These are phyloP conservation scores for Boechera retrofracta DNA, from an alignment of 345 rosid species.

Conservation along the genomic window DNA sequence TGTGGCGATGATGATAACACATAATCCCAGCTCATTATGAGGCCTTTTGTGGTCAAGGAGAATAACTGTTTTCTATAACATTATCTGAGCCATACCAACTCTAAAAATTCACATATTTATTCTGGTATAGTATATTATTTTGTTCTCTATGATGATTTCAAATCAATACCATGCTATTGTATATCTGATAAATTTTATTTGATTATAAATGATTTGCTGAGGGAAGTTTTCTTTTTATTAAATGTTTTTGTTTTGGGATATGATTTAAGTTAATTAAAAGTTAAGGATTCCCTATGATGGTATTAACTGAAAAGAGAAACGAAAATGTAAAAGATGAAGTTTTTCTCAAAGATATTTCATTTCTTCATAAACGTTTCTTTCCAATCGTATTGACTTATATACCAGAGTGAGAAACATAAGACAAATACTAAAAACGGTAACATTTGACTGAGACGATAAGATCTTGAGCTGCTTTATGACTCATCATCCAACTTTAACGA, in stretches of 20 bases:
- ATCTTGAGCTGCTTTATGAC: too few relatives aligned
- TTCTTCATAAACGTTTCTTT: too few relatives aligned
- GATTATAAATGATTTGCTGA: slow-evolving; percentile 41
- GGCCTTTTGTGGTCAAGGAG: slow-evolving; percentile 54
- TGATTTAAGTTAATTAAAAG: neutral
- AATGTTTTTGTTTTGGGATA: neutral
- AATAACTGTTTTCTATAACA: slow-evolving; percentile 45
- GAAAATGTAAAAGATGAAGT: too few relatives aligned
- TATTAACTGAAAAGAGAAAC: neutral
- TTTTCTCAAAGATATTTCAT: too few relatives aligned
- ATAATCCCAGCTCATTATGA: slow-evolving; percentile 68
- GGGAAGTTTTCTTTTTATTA: neutral
- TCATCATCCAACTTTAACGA: too few relatives aligned
- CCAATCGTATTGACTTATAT: too few relatives aligned
- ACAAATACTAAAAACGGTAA: too few relatives aligned
- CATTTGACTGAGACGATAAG: too few relatives aligned
- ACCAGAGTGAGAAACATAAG: too few relatives aligned
- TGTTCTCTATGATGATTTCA: slow-evolving; percentile 45
- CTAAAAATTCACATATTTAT: too few relatives aligned
- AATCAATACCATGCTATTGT: slow-evolving; percentile 46
- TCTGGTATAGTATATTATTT: neutral
- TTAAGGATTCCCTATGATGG: slow-evolving; percentile 53
- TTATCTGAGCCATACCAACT: slow-evolving; percentile 47
- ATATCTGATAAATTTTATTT: slow-evolving; percentile 34
- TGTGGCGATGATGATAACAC: slow-evolving; percentile 53